phyloP scores from a whole-genome alignment of 2,329 filamentous ascomycete species.

The Emericellopsis cladophorae region DNA sequence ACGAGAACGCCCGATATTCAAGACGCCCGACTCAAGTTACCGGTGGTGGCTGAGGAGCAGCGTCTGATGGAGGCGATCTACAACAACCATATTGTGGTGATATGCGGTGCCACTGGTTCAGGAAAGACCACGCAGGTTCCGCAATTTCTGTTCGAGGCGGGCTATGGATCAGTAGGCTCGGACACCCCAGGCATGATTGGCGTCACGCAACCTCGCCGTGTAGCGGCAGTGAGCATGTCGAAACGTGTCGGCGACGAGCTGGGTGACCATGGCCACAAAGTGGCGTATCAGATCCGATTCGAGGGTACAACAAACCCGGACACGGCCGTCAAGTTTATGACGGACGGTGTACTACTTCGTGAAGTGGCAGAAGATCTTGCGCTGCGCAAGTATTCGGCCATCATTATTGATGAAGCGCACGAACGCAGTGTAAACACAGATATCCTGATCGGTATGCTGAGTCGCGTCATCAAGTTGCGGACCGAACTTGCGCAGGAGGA shows the following conservation, averaged over 20 bases:
- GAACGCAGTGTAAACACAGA: conserved; percentile 97
- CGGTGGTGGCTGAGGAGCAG: conserved; percentile 90
- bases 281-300: conserved; percentile 92
- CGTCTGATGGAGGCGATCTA: conserved; percentile 97
- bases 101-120: conserved; percentile 91
- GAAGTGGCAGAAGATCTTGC: conserved; percentile 86
- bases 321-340: conserved; percentile 97
- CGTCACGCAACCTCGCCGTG: conserved; percentile 85
- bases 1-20: conserved; percentile 62
- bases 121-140: conserved; percentile 97
- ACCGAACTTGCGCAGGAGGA: conserved; percentile 63
- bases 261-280: conserved; percentile 60
- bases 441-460: conserved; percentile 94
- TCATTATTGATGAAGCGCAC: conserved; percentile 94
- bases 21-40: conserved; percentile 63
- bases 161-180: conserved; percentile 68
- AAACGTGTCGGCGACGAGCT: conserved; percentile 82
- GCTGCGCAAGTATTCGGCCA: conserved; percentile 78
- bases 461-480: conserved; percentile 76
- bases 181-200: conserved; percentile 87
- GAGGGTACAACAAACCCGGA: conserved; percentile 70
- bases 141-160: conserved; percentile 89
- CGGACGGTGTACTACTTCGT: conserved; percentile 85
- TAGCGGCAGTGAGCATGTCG: conserved; percentile 94
- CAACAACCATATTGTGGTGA: conserved; percentile 77